Evolutionary conservation across 305 asterid genomes (phyloP).

Genomic region (Lippia alba): DNA sequence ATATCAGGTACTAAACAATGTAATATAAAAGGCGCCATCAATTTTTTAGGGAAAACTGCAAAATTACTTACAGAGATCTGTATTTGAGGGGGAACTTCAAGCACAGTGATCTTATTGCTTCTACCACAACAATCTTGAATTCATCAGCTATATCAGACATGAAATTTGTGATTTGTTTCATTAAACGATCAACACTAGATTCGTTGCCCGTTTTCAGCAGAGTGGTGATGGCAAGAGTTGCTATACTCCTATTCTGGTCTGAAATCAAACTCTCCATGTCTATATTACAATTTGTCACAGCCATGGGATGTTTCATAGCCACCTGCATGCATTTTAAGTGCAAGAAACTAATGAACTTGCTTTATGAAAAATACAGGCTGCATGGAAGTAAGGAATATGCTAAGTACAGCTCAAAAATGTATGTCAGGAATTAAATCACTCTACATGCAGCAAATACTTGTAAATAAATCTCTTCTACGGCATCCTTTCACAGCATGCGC

Average conservation of each 20-base stretch:
- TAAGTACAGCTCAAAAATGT: conserved; percentile 9
- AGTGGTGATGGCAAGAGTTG: conserved; percentile 98
- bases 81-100: conserved; percentile 96
- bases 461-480: neutral
- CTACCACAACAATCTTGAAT: conserved; percentile 99
- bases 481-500: no score
- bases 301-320: conserved; percentile 97
- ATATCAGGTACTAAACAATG: conserved; percentile 20
- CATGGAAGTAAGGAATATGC: neutral
- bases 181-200: conserved; percentile 95
- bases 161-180: conserved; percentile 96
- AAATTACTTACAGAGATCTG: conserved; percentile 89
- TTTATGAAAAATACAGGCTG: neutral
- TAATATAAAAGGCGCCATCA: conserved; percentile 12
- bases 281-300: conserved; percentile 95
- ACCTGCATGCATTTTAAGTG: conserved; percentile 64
- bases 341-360: conserved; percentile 22
- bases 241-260: conserved; percentile 98
- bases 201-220: conserved; percentile 97
- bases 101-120: conserved; percentile 95
- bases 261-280: conserved; percentile 99
- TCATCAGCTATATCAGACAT: conserved; percentile 99
- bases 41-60: conserved; percentile 21
- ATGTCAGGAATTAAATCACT: no score
- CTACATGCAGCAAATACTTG: no score